Percentiles rank a stretch among this genome's conserved stretches.
These are phyloP conservation scores for Pythium coloratum DNA, from an alignment of 352 stramenopile species.

Conservation along the genomic window DNA sequence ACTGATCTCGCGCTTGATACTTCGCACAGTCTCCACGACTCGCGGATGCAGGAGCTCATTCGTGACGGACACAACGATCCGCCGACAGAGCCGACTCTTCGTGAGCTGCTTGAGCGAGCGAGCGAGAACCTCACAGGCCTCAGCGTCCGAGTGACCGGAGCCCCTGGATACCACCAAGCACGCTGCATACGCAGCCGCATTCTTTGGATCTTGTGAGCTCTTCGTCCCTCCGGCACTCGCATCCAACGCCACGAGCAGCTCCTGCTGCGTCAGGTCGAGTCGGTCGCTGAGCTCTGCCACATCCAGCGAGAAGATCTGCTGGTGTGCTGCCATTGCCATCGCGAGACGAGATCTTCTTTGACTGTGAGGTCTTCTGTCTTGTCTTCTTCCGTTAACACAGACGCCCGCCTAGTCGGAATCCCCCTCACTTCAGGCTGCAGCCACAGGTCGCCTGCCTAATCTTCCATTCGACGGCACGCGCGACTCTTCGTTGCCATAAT, in stretches of 20 bases:
- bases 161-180: conserved; percentile 22
- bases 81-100: conserved; percentile 7
- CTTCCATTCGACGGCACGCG: neutral
- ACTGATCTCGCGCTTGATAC: conserved; percentile 1
- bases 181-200: conserved; percentile 5
- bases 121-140: neutral
- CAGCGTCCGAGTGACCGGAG: neutral
- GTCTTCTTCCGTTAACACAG: neutral
- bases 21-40: conserved; percentile 18
- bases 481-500: neutral
- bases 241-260: conserved; percentile 21
- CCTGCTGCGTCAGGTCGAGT: conserved; percentile 14
- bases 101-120: conserved; percentile 19
- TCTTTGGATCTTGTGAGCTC: neutral
- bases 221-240: neutral
- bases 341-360: neutral
- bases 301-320: conserved; percentile 30
- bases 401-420: neutral
- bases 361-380: neutral
- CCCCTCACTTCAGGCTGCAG: neutral
- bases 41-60: conserved; percentile 4
- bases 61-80: conserved; percentile 20
- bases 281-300: conserved; percentile 26
- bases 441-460: neutral
- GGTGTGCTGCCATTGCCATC: neutral